Percentiles rank a stretch among this genome's conserved stretches.
Conservation (phyloP, 2,329 filamentous ascomycete species). For the Fusarium sp. region DNA sequence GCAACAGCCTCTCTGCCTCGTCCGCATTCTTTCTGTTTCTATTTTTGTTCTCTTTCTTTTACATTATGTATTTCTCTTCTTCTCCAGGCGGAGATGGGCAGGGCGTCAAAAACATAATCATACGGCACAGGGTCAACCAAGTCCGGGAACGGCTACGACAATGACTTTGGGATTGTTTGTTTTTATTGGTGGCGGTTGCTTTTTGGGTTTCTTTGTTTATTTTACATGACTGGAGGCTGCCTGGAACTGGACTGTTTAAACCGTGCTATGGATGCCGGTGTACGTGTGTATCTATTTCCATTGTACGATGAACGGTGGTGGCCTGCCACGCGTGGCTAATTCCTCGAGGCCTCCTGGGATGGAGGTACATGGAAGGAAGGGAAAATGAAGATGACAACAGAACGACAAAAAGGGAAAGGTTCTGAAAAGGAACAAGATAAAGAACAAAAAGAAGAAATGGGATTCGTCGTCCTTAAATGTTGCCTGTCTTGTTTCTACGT, state of each 20-base stretch:
- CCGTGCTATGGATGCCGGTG: constrained; percentile 12
- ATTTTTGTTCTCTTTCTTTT: constrained; percentile 5
- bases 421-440: constrained; percentile 36
- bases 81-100: constrained; percentile 25
- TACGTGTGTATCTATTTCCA: constrained; percentile 30
- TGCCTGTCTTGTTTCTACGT: neutral
- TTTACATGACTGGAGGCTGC: constrained; percentile 22
- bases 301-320: constrained; percentile 36
- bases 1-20: constrained; percentile 6
- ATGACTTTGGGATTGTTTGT: constrained; percentile 15
- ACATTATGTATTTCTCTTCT: constrained; percentile 19
- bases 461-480: constrained; percentile 30
- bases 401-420: constrained; percentile 38
- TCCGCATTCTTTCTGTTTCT: constrained; percentile 19
- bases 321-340: constrained; percentile 17
- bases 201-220: constrained; percentile 33
- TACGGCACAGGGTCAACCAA: constrained; percentile 24
- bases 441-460: constrained; percentile 39
- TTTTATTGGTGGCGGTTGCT: constrained; percentile 10
- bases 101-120: constrained; percentile 29
- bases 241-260: constrained; percentile 14
- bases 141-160: constrained; percentile 33
- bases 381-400: constrained; percentile 24
- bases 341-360: constrained; percentile 30
- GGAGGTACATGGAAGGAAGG: constrained; percentile 27